Percentiles rank a stretch among this genome's conserved stretches.
These are phyloP conservation scores for Penstemon newberryi DNA, from an alignment of 257 asterid species.

Conservation along the genomic window DNA sequence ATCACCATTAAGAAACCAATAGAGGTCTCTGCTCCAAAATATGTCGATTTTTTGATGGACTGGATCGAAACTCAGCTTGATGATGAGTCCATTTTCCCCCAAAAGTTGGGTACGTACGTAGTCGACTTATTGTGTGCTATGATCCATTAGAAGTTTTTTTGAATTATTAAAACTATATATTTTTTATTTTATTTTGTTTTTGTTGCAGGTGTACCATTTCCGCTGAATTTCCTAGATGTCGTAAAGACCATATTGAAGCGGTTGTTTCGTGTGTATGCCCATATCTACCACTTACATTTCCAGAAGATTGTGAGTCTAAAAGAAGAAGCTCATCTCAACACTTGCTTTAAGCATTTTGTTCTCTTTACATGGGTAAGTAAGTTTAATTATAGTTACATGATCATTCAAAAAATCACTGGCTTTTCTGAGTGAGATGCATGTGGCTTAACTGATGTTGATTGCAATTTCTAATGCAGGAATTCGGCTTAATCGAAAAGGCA, in stretches of 20 bases:
- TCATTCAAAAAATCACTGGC: no score
- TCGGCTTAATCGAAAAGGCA: constrained; percentile 39
- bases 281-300: constrained; percentile 54
- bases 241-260: constrained; percentile 48
- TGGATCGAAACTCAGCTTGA: constrained; percentile 54
- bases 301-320: constrained; percentile 43
- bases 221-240: constrained; percentile 41
- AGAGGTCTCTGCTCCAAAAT: constrained; percentile 59
- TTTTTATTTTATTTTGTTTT: background rate
- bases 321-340: constrained; percentile 57
- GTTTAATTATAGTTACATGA: no score
- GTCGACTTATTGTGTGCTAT: background rate
- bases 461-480: constrained; percentile 43
- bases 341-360: constrained; percentile 58
- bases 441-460: background rate
- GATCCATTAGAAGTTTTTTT: background rate
- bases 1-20: constrained; percentile 49
- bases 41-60: constrained; percentile 48
- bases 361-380: constrained; percentile 44
- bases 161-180: background rate
- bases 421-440: no score
- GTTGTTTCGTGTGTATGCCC: constrained; percentile 53
- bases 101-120: constrained; percentile 36
- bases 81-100: constrained; percentile 48
- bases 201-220: constrained; percentile 45